These are phyloP conservation scores for Pseudoperonospora humuli DNA, from an alignment of 352 stramenopile species.

Conservation along the genomic window DNA sequence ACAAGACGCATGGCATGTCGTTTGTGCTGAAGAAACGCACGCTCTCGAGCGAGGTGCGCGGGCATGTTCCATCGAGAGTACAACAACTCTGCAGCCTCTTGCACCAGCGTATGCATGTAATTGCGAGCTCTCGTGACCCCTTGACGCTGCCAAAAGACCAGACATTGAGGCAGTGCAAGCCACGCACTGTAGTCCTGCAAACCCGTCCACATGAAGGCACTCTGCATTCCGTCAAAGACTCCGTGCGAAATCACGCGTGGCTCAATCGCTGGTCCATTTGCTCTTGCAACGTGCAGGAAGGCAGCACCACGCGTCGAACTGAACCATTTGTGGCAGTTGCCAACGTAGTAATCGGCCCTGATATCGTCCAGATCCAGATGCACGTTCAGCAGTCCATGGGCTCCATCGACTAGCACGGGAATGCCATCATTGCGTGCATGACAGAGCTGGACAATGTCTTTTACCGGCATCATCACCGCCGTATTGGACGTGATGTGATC, in stretches of 20 bases:
- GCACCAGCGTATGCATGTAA: slow-evolving; percentile 59
- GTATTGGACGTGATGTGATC: slow-evolving; percentile 94
- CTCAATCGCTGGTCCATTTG: slow-evolving; percentile 13
- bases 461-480: slow-evolving; percentile 80
- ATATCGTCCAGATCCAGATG: slow-evolving; percentile 54
- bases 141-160: slow-evolving; percentile 78
- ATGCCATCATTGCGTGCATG: slow-evolving; percentile 23
- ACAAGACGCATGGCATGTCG: slow-evolving; percentile 72
- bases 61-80: slow-evolving; percentile 52
- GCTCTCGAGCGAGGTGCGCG: slow-evolving; percentile 25
- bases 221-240: slow-evolving; percentile 83
- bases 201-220: slow-evolving; percentile 90
- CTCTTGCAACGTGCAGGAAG: slow-evolving; percentile 70
- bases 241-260: slow-evolving; percentile 90
- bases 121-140: slow-evolving; percentile 31
- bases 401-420: slow-evolving; percentile 87
- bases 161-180: slow-evolving; percentile 75
- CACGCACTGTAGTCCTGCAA: slow-evolving; percentile 88
- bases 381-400: slow-evolving; percentile 85
- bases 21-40: slow-evolving; percentile 44
- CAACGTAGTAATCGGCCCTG: slow-evolving; percentile 88
- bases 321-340: slow-evolving; percentile 95
- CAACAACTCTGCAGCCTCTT: slow-evolving; percentile 51
- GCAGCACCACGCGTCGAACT: slow-evolving; percentile 82
- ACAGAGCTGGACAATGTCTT: slow-evolving; percentile 63